Evolutionary conservation across 371 early-diverging fungal species (phyloP).

Genomic region (Haplosporangium sp.): DNA sequence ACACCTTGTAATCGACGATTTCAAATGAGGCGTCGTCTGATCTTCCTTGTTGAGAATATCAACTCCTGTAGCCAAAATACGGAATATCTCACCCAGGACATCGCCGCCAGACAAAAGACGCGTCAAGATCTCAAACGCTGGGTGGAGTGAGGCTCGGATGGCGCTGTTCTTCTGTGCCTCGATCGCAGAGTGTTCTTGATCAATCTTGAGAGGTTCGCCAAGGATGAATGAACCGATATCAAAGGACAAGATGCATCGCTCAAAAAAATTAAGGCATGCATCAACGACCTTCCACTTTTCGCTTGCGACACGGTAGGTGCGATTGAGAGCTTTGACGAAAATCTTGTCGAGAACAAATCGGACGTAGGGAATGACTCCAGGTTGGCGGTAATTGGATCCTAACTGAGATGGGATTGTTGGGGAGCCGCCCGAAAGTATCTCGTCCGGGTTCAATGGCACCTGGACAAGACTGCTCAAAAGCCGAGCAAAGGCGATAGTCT

Average conservation of each 20-base stretch:
- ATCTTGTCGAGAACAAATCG: constrained; percentile 84
- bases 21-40: constrained; percentile 33
- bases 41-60: constrained; percentile 61
- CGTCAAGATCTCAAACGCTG: constrained; percentile 86
- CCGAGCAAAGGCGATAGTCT: constrained; percentile 84
- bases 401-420: constrained; percentile 55
- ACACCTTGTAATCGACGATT: constrained; percentile 52
- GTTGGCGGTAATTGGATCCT: constrained; percentile 70
- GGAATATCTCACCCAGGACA: constrained; percentile 74
- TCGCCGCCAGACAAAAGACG: constrained; percentile 83
- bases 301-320: constrained; percentile 73
- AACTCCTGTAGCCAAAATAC: constrained; percentile 70
- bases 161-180: constrained; percentile 39
- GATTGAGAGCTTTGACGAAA: constrained; percentile 74
- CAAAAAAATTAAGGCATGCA: constrained; percentile 79
- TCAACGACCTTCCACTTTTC: constrained; percentile 86
- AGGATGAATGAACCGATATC: constrained; percentile 64
- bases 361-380: constrained; percentile 86
- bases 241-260: constrained; percentile 82
- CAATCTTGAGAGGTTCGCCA: constrained; percentile 17
- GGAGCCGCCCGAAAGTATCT: constrained; percentile 48
- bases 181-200: constrained; percentile 32
- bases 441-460: constrained; percentile 60
- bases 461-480: constrained; percentile 82
- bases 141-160: constrained; percentile 66